Percentiles rank a stretch among this genome's conserved stretches.
phyloP scores from a whole-genome alignment of 495 filamentous ascomycete species.

The Peziza echinospora region DNA sequence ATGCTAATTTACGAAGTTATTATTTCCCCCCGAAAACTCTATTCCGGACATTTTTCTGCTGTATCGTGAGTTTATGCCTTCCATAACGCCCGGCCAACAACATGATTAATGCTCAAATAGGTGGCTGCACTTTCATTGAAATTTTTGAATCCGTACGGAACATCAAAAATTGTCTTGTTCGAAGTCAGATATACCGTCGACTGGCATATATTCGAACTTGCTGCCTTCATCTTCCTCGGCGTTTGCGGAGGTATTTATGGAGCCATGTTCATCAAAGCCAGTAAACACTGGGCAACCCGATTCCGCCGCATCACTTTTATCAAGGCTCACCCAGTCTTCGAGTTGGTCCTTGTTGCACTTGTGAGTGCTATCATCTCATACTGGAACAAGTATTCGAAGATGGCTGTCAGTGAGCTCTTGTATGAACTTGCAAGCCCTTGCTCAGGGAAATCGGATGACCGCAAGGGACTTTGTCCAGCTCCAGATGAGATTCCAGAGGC shows the following conservation, averaged over 20 bases:
- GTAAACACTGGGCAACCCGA: conserved; percentile 62
- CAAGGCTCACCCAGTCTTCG: conserved; percentile 63
- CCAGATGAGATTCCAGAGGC: conserved; percentile 51
- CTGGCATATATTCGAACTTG: conserved; percentile 85
- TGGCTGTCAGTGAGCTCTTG: conserved; percentile 75
- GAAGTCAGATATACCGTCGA: conserved; percentile 80
- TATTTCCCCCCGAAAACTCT: conserved; percentile 98
- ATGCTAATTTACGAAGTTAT: conserved; percentile 31
- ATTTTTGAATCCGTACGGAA: conserved; percentile 90
- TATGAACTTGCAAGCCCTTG: conserved; percentile 83
- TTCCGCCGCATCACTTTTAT: conserved; percentile 66
- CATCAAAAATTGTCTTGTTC: conserved; percentile 88
- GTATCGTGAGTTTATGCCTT: conserved; percentile 50
- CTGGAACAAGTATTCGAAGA: conserved; percentile 80
- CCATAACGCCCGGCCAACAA: too few relatives aligned
- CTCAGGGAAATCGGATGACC: conserved; percentile 33
- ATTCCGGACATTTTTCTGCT: conserved; percentile 96
- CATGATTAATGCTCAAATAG: conserved; percentile 13
- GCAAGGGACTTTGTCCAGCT: conserved; percentile 54
- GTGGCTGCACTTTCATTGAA: conserved; percentile 70
- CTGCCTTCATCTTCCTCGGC: conserved; percentile 64
- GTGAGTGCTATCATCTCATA: conserved; percentile 68
- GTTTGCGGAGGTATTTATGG: conserved; percentile 65
- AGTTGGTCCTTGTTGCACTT: conserved; percentile 71
- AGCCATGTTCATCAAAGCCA: conserved; percentile 93